Percentiles rank a stretch among this genome's conserved stretches.
Conservation (phyloP, 257 asterid genomes). For the Solanum sejunctum region DNA sequence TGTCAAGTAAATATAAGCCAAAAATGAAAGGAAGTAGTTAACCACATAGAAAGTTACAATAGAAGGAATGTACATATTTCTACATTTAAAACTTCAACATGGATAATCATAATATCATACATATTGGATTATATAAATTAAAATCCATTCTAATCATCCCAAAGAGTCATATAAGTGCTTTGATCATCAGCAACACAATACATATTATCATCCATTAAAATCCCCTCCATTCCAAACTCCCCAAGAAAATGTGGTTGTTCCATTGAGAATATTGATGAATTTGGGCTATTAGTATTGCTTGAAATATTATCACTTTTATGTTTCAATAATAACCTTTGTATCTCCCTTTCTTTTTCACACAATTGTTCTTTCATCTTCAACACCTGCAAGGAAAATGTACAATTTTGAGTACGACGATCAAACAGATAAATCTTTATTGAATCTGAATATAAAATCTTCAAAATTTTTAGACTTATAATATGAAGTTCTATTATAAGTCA, state of each 20-base stretch:
- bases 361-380: conserved; percentile 45
- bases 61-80: conserved; percentile 1
- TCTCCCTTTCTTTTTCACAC: conserved; percentile 28
- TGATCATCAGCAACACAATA: conserved; percentile 12
- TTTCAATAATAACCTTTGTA: conserved; percentile 20
- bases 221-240: conserved; percentile 33
- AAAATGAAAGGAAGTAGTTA: background rate
- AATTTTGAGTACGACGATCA: background rate
- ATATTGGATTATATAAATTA: background rate
- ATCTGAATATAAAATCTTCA: background rate
- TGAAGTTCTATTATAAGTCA: background rate
- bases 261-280: conserved; percentile 20
- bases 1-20: background rate
- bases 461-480: background rate
- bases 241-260: conserved; percentile 24
- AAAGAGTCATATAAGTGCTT: background rate
- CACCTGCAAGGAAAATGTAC: conserved; percentile 4
- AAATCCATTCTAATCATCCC: conserved; percentile 12
- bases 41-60: conserved; percentile 4
- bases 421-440: background rate
- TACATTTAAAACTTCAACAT: background rate
- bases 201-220: conserved; percentile 16
- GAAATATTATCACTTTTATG: conserved; percentile 28
- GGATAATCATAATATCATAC: background rate
- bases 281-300: conserved; percentile 39